Conservation (phyloP, 1,284 basidiomycete species). For the Cryptococcus sp. region DNA sequence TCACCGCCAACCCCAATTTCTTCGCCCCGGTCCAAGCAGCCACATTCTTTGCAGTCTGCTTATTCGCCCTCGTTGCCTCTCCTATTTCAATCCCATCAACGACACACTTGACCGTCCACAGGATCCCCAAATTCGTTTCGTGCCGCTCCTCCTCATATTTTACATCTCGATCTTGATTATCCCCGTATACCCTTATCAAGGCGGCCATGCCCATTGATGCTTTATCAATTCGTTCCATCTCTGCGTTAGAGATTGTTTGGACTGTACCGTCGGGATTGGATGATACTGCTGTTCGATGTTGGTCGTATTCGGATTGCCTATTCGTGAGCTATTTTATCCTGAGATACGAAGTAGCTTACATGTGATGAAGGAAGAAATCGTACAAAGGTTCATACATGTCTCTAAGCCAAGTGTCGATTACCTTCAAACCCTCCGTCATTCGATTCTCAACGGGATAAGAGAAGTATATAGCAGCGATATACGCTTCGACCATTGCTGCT, state of each 20-base stretch:
- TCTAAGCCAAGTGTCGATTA: constrained; percentile 35
- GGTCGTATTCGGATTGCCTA: constrained; percentile 21
- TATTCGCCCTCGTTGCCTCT: constrained; percentile 28
- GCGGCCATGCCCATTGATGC: constrained; percentile 25
- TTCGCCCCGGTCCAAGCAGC: constrained; percentile 34
- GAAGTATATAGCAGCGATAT: constrained; percentile 42
- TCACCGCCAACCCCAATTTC: constrained; percentile 30
- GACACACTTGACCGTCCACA: constrained; percentile 27
- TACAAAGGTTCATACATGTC: constrained; percentile 42
- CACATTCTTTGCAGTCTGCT: constrained; percentile 33
- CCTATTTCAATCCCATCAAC: constrained; percentile 36
- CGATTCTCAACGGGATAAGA: constrained; percentile 26
- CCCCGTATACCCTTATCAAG: constrained; percentile 24
- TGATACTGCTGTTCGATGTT: constrained; percentile 25
- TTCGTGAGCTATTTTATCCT: neutral
- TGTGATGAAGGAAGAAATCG: constrained; percentile 41
- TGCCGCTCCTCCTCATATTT: constrained; percentile 26
- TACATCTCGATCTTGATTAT: constrained; percentile 13
- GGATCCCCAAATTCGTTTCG: constrained; percentile 27
- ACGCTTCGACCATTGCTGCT: constrained; percentile 44
- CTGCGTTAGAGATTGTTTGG: constrained; percentile 18
- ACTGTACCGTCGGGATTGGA: constrained; percentile 20
- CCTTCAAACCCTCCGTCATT: constrained; percentile 15
- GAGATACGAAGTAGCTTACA: constrained; percentile 11
- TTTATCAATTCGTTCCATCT: constrained; percentile 24